These are phyloP conservation scores for Panaeolus cyanescens DNA, from an alignment of 768 basidiomycete species.

Conservation along the genomic window DNA sequence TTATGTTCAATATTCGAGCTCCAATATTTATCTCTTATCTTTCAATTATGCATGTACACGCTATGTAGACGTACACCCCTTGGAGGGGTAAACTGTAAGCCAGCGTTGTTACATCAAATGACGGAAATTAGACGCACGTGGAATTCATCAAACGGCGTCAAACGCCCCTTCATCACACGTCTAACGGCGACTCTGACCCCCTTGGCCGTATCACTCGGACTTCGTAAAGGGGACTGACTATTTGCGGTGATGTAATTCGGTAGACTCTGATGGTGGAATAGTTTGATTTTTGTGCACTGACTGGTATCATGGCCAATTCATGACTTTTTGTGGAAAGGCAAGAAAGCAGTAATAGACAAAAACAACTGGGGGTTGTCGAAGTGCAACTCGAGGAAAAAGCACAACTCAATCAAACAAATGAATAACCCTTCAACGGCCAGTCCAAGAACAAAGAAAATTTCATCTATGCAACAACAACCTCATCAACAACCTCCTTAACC, in stretches of 20 bases:
- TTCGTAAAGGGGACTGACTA: not conserved
- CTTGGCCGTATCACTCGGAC: not conserved
- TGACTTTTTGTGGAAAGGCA: too few relatives aligned
- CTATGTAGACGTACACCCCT: too few relatives aligned
- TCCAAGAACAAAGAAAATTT: too few relatives aligned
- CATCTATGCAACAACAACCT: conserved; percentile 5
- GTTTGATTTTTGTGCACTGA: not conserved
- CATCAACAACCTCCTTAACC: not conserved
- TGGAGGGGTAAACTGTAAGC: too few relatives aligned
- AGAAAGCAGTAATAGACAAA: too few relatives aligned
- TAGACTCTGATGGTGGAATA: not conserved
- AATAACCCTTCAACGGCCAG: too few relatives aligned
- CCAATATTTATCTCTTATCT: too few relatives aligned
- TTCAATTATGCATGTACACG: too few relatives aligned
- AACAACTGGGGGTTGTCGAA: too few relatives aligned
- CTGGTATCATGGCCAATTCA: not conserved
- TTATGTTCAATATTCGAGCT: too few relatives aligned
- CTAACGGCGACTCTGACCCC: not conserved
- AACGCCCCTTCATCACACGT: not conserved
- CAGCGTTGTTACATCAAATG: not conserved
- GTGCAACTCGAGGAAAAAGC: too few relatives aligned
- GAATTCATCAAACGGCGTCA: not conserved
- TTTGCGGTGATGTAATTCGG: not conserved
- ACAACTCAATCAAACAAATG: too few relatives aligned
- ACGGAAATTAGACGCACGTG: conserved; percentile 1